These are phyloP conservation scores for Tagetes patula DNA, from an alignment of 129 eudicot species.

Conservation along the genomic window DNA sequence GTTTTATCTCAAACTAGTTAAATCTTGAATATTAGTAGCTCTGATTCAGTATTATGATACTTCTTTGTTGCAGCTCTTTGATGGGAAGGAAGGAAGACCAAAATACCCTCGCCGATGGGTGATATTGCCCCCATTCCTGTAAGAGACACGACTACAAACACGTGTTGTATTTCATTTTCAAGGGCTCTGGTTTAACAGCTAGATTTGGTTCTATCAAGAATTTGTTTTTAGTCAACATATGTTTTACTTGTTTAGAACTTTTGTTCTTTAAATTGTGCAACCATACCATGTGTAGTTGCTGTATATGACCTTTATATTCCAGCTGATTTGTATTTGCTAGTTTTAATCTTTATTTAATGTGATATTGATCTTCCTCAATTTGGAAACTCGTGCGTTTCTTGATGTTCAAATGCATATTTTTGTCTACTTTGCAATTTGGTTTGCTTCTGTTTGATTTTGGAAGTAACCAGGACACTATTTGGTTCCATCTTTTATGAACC, in stretches of 20 bases:
- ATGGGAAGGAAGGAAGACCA: constrained; percentile 96
- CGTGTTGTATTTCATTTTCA: not conserved
- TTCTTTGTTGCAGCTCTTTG: constrained; percentile 65
- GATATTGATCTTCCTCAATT: not conserved
- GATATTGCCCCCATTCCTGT: constrained; percentile 95
- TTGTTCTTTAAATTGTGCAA: constrained; percentile 21
- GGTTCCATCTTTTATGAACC: too few relatives aligned
- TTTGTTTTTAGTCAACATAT: constrained; percentile 27
- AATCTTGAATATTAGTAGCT: not conserved
- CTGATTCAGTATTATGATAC: constrained; percentile 13
- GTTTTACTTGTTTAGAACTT: constrained; percentile 11
- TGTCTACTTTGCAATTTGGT: not conserved
- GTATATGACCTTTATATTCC: not conserved
- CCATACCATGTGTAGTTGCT: not conserved
- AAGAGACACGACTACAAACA: constrained; percentile 8
- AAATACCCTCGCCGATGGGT: constrained; percentile 98
- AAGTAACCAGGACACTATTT: too few relatives aligned
- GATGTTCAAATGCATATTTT: too few relatives aligned
- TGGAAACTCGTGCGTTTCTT: not conserved
- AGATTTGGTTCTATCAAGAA: constrained; percentile 17
- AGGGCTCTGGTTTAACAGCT: constrained; percentile 14
- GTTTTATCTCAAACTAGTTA: not conserved
- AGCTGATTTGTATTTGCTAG: constrained; percentile 25
- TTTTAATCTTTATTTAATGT: not conserved
- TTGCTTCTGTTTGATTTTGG: too few relatives aligned